phyloP scores from a whole-genome alignment of 228 moss, liverwort and hornwort species.

The Sphagnum fallax region DNA sequence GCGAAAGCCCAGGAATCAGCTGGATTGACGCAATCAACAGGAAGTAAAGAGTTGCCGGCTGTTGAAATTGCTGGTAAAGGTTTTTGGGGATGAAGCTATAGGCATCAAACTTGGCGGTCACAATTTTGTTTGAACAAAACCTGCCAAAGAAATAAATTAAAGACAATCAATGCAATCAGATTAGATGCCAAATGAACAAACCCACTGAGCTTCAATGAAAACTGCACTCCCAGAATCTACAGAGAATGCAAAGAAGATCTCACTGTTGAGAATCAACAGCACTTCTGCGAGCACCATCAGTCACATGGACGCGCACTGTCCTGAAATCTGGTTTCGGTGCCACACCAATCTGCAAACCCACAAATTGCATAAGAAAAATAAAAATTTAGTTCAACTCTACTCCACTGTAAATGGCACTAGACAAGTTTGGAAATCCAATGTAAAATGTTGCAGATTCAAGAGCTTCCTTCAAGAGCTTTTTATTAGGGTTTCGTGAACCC shows the following conservation, averaged over 20 bases:
- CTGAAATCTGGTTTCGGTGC: slow-evolving; percentile 20
- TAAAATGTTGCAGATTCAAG: too few species aligned
- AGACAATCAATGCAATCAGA: background rate
- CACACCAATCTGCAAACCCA: slow-evolving; percentile 1
- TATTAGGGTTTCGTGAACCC: too few species aligned
- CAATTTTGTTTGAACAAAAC: slow-evolving; percentile 73
- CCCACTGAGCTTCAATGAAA: background rate
- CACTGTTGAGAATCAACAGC: slow-evolving; percentile 55
- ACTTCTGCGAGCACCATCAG: slow-evolving; percentile 39
- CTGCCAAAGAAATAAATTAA: slow-evolving; percentile 11
- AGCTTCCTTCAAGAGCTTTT: too few species aligned
- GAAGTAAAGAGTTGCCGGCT: slow-evolving; percentile 78
- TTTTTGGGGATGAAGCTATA: slow-evolving; percentile 63
- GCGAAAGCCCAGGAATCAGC: slow-evolving; percentile 46
- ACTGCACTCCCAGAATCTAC: background rate
- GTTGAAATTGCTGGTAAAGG: slow-evolving; percentile 53
- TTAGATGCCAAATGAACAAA: background rate
- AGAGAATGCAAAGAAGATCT: background rate
- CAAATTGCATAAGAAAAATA: too few species aligned
- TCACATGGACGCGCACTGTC: slow-evolving; percentile 58
- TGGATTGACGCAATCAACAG: slow-evolving; percentile 67
- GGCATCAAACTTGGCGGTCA: slow-evolving; percentile 48
- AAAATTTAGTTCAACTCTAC: too few species aligned
- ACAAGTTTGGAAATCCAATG: too few species aligned
- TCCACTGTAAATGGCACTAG: too few species aligned